A percentile compares a stretch with the other conserved stretches of the same genome.
Conservation (phyloP, 345 rosid genomes). For the Jatropha curcas region DNA sequence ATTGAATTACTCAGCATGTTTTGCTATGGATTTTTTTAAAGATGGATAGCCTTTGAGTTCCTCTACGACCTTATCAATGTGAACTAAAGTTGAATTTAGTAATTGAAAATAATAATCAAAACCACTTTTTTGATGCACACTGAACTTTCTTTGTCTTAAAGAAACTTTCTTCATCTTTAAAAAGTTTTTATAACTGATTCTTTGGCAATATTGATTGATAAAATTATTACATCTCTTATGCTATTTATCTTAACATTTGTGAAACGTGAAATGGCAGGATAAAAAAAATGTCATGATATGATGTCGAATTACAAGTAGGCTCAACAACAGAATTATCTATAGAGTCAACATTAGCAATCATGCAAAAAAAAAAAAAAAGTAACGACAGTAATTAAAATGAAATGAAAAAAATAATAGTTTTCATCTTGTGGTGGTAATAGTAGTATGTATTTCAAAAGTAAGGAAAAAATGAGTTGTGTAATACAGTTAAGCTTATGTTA, state of each 20-base stretch:
- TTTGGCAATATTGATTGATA: constrained; percentile 50
- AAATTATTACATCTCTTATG: constrained; percentile 54
- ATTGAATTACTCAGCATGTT: constrained; percentile 25
- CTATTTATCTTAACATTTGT: constrained; percentile 44
- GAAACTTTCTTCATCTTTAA: constrained; percentile 44
- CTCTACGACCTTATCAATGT: constrained; percentile 3
- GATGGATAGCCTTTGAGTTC: neutral
- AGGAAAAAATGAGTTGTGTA: no score
- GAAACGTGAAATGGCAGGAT: no score
- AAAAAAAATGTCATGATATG: constrained; percentile 55
- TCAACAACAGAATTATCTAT: no score
- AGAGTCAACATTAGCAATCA: no score
- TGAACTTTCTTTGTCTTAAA: no score
- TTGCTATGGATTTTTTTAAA: constrained; percentile 25
- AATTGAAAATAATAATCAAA: constrained; percentile 14
- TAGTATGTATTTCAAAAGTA: no score
- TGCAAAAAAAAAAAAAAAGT: no score
- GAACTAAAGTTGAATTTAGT: constrained; percentile 13
- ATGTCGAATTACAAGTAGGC: no score
- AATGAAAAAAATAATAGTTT: no score
- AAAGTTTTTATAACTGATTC: constrained; percentile 48
- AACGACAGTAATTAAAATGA: no score
- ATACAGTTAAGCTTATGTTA: no score
- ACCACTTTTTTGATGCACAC: constrained; percentile 3
- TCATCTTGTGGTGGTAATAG: no score